Base-by-base conservation (phyloP, 768 basidiomycete genomes). In the Tephrocybe sp. region DNA sequence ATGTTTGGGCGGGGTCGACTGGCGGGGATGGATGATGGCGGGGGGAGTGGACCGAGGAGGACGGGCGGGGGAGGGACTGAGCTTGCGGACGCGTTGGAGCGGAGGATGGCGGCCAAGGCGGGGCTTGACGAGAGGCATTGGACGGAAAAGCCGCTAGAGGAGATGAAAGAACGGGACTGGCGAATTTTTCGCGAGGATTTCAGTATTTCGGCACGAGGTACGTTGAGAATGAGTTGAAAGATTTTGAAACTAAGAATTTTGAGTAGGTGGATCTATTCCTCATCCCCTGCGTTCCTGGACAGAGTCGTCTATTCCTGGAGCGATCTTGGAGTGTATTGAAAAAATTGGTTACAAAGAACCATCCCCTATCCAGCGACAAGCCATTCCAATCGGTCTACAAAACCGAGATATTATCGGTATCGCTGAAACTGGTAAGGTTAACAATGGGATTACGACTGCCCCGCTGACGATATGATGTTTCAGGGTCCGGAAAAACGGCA, bases 91-190 rank as follows among this genome's bases (percentile, higher is more conserved):
- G 72, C 84, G 9, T 78, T 92, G 69, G 95, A 96, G 67, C 73
- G 92, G 51, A 74, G 91, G 51, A 84, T 82, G 64, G 91, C 92
- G 9, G 82, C 82, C 51, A 89, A 89, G 70, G 73, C 79, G 39
- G 90, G 89, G 4, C 74, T 90, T 46, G 96, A 98, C 64, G 97
- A 98, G 65, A 78, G 95, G 51, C 97, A 99, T 72, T 99, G 97
- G 97, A 88, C 92, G 0, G 95, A 98, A 13, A 99, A 99, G 67
- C 81, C 86, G 1, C 72, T 98, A 34, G 65, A 77, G 3, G 94
- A 98, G 69, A 98, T 99, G 87, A 92, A 89, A 64, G 97, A 98
- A 61, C 78, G 97, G 40, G 97, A 99, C 65, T 99, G 97, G 97
- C 84, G 97, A 60, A 99, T 99, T 65, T 98, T 99, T 74, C 76